phyloP scores from a whole-genome alignment of 2,329 filamentous ascomycete genomes.

The Claviceps digitariae region DNA sequence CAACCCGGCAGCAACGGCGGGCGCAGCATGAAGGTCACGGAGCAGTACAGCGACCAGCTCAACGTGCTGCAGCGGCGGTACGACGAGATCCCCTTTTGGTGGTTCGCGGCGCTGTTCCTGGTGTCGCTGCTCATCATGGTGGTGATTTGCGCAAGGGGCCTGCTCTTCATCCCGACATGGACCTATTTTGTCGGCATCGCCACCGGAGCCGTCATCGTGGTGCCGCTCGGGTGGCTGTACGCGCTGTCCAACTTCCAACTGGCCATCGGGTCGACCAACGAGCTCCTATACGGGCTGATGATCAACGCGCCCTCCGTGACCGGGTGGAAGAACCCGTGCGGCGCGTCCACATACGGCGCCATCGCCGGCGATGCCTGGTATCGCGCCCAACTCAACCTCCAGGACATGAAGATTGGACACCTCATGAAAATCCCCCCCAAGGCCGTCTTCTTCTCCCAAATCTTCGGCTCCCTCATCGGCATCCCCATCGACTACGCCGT shows the following conservation, averaged over 20 bases:
- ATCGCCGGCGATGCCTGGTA: slow-evolving; percentile 52
- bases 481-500: slow-evolving; percentile 49
- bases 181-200: slow-evolving; percentile 43
- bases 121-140: slow-evolving; percentile 34
- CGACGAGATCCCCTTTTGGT: slow-evolving; percentile 40
- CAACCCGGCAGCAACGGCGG: slow-evolving; percentile 13
- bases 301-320: slow-evolving; percentile 29
- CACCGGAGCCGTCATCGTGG: slow-evolving; percentile 39
- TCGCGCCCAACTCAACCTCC: slow-evolving; percentile 41
- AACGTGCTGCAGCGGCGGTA: slow-evolving; percentile 39
- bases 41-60: slow-evolving; percentile 44
- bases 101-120: slow-evolving; percentile 39
- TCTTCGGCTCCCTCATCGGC: slow-evolving; percentile 44
- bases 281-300: slow-evolving; percentile 47
- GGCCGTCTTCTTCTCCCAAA: slow-evolving; percentile 45
- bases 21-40: slow-evolving; percentile 25
- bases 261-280: slow-evolving; percentile 44
- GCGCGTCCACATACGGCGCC: slow-evolving; percentile 42
- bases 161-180: slow-evolving; percentile 46
- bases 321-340: slow-evolving; percentile 41
- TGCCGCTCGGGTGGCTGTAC: slow-evolving; percentile 46
- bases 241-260: slow-evolving; percentile 41
- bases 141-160: slow-evolving; percentile 33
- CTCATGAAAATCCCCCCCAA: slow-evolving; percentile 49
- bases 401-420: slow-evolving; percentile 51